Evolutionary conservation across 371 early-diverging fungal species (phyloP).

Genomic region (Choanephora cucurbitarum): DNA sequence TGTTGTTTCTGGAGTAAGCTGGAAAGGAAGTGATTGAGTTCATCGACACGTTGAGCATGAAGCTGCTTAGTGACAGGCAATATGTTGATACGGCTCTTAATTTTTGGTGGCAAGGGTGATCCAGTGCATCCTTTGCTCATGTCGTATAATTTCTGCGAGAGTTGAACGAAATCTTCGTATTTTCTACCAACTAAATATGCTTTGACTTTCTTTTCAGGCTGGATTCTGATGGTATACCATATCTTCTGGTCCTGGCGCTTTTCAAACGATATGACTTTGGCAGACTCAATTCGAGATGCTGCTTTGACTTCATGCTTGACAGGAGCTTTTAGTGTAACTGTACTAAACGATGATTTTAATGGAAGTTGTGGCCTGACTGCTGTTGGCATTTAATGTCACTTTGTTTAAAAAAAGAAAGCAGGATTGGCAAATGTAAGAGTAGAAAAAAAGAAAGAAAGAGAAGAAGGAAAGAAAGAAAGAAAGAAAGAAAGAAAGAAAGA

Average conservation of each 20-base stretch:
- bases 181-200: constrained; percentile 17
- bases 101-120: constrained; percentile 18
- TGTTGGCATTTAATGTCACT: not conserved
- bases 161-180: constrained; percentile 29
- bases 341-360: not conserved
- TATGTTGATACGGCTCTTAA: constrained; percentile 13
- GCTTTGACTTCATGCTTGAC: not conserved
- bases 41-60: constrained; percentile 24
- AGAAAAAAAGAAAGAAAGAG: no score
- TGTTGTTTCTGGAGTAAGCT: constrained; percentile 16
- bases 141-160: constrained; percentile 28
- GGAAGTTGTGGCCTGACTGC: not conserved
- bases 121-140: constrained; percentile 6
- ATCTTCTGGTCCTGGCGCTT: constrained; percentile 27
- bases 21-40: constrained; percentile 23
- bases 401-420: no score
- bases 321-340: not conserved
- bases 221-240: constrained; percentile 22
- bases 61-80: constrained; percentile 14
- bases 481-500: not conserved
- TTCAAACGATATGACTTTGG: constrained; percentile 24
- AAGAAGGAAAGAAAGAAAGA: not conserved
- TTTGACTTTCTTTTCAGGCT: constrained; percentile 9
- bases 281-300: constrained; percentile 10
- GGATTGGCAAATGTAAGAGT: no score